Evolutionary conservation across 345 rosid genomes (phyloP).

Genomic region (Gynandropsis gynandra): DNA sequence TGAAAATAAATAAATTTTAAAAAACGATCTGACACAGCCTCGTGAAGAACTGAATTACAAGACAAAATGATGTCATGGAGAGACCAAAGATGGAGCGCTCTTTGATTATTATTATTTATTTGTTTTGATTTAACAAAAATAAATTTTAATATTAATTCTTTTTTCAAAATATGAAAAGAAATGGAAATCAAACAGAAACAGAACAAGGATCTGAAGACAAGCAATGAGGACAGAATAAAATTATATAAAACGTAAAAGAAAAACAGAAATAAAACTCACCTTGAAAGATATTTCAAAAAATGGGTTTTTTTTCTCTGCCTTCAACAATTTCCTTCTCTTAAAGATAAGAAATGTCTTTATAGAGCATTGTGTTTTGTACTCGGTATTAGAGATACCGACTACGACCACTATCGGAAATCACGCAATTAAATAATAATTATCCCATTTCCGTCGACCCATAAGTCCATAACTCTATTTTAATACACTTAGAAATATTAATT

Average conservation of each 20-base stretch:
- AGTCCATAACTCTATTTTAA: slow-evolving; percentile 11
- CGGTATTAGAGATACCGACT: slow-evolving; percentile 26
- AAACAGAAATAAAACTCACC: slow-evolving; percentile 18
- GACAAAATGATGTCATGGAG: slow-evolving; percentile 77
- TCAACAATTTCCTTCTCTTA: slow-evolving; percentile 11
- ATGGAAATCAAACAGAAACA: slow-evolving; percentile 24
- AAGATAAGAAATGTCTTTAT: slow-evolving; percentile 15
- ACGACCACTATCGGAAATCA: slow-evolving; percentile 21
- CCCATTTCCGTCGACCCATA: slow-evolving; percentile 22
- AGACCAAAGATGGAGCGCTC: slow-evolving; percentile 37
- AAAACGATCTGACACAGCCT: slow-evolving; percentile 69
- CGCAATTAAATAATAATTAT: slow-evolving; percentile 16
- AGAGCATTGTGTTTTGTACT: slow-evolving; percentile 34
- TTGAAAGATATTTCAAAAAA: slow-evolving; percentile 22
- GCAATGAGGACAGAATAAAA: slow-evolving; percentile 24
- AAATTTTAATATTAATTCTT: slow-evolving; percentile 7
- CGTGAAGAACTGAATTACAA: slow-evolving; percentile 73
- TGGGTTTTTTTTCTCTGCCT: slow-evolving; percentile 14
- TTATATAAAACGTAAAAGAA: neutral
- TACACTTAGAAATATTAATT: neutral
- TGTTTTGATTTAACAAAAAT: neutral
- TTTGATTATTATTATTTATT: slow-evolving; percentile 13
- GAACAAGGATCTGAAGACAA: slow-evolving; percentile 32
- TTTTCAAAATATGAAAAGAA: slow-evolving; percentile 11
- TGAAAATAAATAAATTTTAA: neutral